phyloP scores from a whole-genome alignment of 2,329 filamentous ascomycete genomes.

The Colletotrichum tamarilloi region DNA sequence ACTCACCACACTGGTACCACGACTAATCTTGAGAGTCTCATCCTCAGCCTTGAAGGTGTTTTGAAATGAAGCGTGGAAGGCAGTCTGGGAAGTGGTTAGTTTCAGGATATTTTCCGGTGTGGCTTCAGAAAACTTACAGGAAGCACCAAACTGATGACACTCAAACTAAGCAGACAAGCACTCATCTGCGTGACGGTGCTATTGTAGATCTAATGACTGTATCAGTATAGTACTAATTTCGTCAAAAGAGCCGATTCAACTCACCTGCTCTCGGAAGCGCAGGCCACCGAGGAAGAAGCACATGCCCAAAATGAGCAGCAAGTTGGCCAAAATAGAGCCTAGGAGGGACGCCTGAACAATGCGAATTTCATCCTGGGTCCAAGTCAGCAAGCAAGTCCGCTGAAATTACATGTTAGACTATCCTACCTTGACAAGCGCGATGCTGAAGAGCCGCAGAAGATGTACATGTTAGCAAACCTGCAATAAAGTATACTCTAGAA shows the following conservation, averaged over 20 bases:
- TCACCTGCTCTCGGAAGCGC: constrained; percentile 85
- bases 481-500: constrained; percentile 35
- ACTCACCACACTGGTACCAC: constrained; percentile 86
- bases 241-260: constrained; percentile 34
- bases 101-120: constrained; percentile 44
- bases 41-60: constrained; percentile 70
- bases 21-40: constrained; percentile 84
- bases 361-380: constrained; percentile 76
- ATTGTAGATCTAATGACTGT: constrained; percentile 78
- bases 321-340: constrained; percentile 89
- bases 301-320: constrained; percentile 92
- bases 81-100: constrained; percentile 65
- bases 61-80: constrained; percentile 89
- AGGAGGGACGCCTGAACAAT: constrained; percentile 92
- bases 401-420: not conserved
- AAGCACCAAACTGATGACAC: constrained; percentile 87
- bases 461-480: constrained; percentile 45
- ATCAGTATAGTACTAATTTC: not conserved
- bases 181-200: constrained; percentile 97
- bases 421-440: constrained; percentile 76
- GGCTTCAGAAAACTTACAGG: constrained; percentile 65
- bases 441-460: constrained; percentile 59
- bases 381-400: not conserved
- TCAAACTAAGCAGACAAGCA: constrained; percentile 89
- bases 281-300: constrained; percentile 88